Base-by-base conservation (phyloP, 169 alveolate species). In the Plasmodium yoelii region DNA sequence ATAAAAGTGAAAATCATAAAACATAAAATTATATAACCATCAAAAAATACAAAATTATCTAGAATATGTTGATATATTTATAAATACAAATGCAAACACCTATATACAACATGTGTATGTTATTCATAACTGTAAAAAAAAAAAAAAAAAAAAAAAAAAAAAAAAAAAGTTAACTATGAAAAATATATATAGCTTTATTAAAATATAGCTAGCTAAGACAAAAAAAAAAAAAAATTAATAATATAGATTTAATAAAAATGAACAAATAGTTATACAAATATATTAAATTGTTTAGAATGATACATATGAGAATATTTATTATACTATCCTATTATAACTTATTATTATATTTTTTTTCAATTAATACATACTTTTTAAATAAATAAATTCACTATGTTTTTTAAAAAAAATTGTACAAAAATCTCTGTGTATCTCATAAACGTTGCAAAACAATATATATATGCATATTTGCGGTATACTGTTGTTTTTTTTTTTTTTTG, bases 381-480 rank as follows among this genome's bases (percentile, higher is more conserved):
- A 73, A 73, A 61, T 61, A 57, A 63, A 24, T 73, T 49, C 28
- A 22, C 55, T 46, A 28, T 42, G 59, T 57, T 73, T 57, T 61
- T 56, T 15, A n/a, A 13, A 73, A 72, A 73, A 73, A 73, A 56
- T 70, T 73, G n/a, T 73, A 19, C 69, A 61, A 55, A 9, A 8
- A 51, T 34, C 18, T 51, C 46, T 70, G 34, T 73, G 24, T 55
- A 39, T 46, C 59, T 73, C 72, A 12, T 26, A 73, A 24, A 1
- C 34, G 22, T 34, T 47, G 39, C n/a, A 26, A 22, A 12, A 57
- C 5, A 34, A 34, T 34, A 34, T 34, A 34, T 34, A 34, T 34
- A 73, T 22, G 60, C 49, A 39, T 73, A 63, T 63, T 34, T 63
- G 12, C 39, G 39, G 34, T 28, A 63, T 51, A 63, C 46, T 57